A percentile compares a stretch with the other conserved stretches of the same genome.
These are phyloP conservation scores for Zygosaccharomyces kombuchaensis DNA, from an alignment of 805 yeast species.

Conservation along the genomic window DNA sequence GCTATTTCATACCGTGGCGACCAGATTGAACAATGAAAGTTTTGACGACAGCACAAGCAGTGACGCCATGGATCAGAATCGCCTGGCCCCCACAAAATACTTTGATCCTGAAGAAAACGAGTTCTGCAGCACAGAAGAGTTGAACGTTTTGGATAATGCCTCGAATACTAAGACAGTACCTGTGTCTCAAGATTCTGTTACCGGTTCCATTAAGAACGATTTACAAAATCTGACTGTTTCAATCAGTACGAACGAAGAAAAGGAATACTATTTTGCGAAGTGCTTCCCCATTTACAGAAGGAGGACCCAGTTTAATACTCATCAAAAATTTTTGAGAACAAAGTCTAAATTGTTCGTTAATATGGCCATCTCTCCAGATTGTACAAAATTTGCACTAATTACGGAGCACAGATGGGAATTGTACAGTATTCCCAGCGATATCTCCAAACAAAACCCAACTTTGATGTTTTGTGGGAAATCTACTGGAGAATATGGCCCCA, in stretches of 20 bases:
- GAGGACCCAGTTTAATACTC: constrained; percentile 50
- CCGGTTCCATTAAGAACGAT: constrained; percentile 7
- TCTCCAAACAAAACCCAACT: constrained; percentile 38
- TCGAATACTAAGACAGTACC: constrained; percentile 28
- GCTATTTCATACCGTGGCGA: constrained; percentile 35
- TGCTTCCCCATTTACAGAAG: constrained; percentile 81
- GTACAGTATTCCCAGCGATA: constrained; percentile 43
- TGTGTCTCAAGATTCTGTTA: constrained; percentile 12
- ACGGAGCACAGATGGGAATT: constrained; percentile 72
- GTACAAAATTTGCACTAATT: constrained; percentile 60
- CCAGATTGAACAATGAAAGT: constrained; percentile 11
- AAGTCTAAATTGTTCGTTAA: constrained; percentile 48
- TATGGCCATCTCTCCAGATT: constrained; percentile 60
- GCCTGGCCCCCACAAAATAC: not conserved
- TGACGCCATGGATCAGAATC: not conserved
- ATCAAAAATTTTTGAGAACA: constrained; percentile 45
- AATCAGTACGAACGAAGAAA: constrained; percentile 40
- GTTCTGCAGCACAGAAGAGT: constrained; percentile 5
- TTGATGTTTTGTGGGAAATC: constrained; percentile 64
- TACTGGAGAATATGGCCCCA: constrained; percentile 62
- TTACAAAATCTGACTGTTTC: constrained; percentile 17
- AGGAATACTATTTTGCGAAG: constrained; percentile 66
- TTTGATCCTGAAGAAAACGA: not conserved
- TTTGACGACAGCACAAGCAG: not conserved
- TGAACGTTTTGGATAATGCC: constrained; percentile 18